phyloP scores from a whole-genome alignment of 768 basidiomycete genomes.

The Phylloporus sp. region DNA sequence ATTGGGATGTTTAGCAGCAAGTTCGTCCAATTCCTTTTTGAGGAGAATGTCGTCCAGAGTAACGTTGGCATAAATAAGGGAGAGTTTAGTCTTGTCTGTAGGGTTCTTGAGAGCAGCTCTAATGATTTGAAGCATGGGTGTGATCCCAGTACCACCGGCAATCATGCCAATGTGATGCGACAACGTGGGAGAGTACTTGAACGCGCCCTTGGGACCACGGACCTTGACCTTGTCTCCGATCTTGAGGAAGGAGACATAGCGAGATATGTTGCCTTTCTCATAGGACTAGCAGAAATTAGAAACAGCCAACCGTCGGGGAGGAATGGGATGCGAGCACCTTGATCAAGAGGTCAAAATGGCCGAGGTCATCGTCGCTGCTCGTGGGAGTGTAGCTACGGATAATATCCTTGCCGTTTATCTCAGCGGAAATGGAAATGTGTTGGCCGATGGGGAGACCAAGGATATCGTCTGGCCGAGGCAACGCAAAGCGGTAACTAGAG shows the following conservation, averaged over 20 bases:
- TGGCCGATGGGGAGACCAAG: constrained; percentile 96
- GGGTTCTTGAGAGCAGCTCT: constrained; percentile 89
- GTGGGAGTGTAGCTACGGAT: constrained; percentile 95
- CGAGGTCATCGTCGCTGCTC: constrained; percentile 86
- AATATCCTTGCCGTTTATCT: constrained; percentile 88
- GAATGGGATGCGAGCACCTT: constrained; percentile 54
- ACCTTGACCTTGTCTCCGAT: constrained; percentile 85
- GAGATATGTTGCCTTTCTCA: constrained; percentile 96
- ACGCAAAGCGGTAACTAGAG: constrained; percentile 83
- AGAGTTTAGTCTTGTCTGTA: constrained; percentile 75
- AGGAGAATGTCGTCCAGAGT: constrained; percentile 90
- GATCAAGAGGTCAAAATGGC: constrained; percentile 94
- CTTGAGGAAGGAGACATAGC: constrained; percentile 74
- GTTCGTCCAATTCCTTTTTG: constrained; percentile 79
- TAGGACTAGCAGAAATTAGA: constrained; percentile 59
- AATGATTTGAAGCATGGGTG: constrained; percentile 98
- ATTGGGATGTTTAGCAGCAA: constrained; percentile 56
- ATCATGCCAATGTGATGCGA: constrained; percentile 91
- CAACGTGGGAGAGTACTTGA: constrained; percentile 73
- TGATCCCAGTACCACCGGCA: constrained; percentile 97
- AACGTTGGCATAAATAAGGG: constrained; percentile 96
- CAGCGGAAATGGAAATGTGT: constrained; percentile 89
- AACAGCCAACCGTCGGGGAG: not conserved
- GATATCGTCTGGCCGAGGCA: constrained; percentile 68
- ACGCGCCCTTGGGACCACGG: constrained; percentile 96